Base-by-base conservation (phyloP, 371 early-diverging fungal species). In the Umbelopsis sp. region DNA sequence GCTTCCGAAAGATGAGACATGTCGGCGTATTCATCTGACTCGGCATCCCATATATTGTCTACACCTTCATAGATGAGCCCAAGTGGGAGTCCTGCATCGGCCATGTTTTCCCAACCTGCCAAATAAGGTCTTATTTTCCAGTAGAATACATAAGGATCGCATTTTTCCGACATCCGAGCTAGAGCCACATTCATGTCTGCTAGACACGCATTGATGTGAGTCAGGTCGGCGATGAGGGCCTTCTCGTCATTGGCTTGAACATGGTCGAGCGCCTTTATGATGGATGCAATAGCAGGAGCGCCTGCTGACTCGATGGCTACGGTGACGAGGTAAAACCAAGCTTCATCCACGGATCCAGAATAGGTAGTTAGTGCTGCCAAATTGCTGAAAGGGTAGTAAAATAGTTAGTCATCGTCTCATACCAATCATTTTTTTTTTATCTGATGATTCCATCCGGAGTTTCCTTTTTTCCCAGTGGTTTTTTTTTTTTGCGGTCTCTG, bases 131-230 rank as follows among this genome's bases (percentile, higher is more conserved):
- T 88, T 67, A 96, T 92, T 72, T 96, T 92, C 91, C 94, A 91
- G 81, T 94, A 97, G 80, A 99, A 99, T 65, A 97, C 91, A 71
- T 96, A 92, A 1, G 98, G 97, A 73, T 97, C 98, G 76, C 94
- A 93, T 65, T 90, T 89, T 74, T 97, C 97, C 76, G 90, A 93
- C 97, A 99, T 98, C 62, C 93, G 86, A 64, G 82, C 80, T 24
- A 99, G 75, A 25, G 89, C 80, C 3, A 57, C 70, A 63, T 86
- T 92, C 72, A 96, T 85, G 6, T 85, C 80, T 22, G 74, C 77
- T 25, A 95, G 83, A 5, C 87, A 76, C 4, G 73, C 76, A 0
- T 81, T 80, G 45, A 97, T 88, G 4, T 69, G 74, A 35, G 68
- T 65, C 35, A 97, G 79, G 48, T 88, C 79, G 2, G 63, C 70